Base-by-base conservation (phyloP, 2,329 filamentous ascomycete species). In the Colletotrichum salicis region DNA sequence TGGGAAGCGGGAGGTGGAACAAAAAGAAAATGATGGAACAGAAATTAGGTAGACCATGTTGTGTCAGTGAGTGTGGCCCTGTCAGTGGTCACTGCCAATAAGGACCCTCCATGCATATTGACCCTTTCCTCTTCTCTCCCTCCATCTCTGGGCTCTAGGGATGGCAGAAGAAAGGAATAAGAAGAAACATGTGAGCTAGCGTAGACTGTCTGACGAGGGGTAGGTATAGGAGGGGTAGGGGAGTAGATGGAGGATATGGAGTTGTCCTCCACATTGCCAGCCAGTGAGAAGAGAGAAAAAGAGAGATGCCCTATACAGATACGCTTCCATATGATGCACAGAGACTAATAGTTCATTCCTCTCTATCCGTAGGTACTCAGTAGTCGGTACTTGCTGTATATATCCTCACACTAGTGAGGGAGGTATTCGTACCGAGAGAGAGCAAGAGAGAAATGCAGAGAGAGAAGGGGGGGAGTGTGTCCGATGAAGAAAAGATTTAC, bases 401-500 rank as follows among this genome's bases (percentile, higher is more conserved):
- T 29, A 29, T 29, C 27, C 27, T 2, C 27, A 29, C 37, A 41
- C 37, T 19, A 41, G 37, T 41, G 37, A 19, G 37, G 15, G 19
- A 41, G 37, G 37, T 41, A 41, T 19, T 41, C 15, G 37, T 41
- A 41, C 13, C 37, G 37, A 41, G 37, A 41, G 37, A 41, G 13
- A 41, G 37, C 15, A 15, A 41, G 15, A 29, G 27, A 29, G 27
- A 6, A 41, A 41, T 1, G 15, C 35, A 13, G 35, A 41, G 37
- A 41, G 37, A 8, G 31, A 41, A 41, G 37, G 37, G 37, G 37
- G 55, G 27, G 29, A 48, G 35, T 13, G n/a, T 37, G 27, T 27
- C 35, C 37, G 55, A 45, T 59, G 67, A 70, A 70, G 62, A 48
- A 66, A 52, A 35, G 15, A 24, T 33, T 35, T 35, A 41, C 37